Percentiles rank a stretch among this genome's conserved stretches.
These are phyloP conservation scores for Sugiyamaella neomexicana DNA, from an alignment of 1,139 yeast genomes.

Conservation along the genomic window DNA sequence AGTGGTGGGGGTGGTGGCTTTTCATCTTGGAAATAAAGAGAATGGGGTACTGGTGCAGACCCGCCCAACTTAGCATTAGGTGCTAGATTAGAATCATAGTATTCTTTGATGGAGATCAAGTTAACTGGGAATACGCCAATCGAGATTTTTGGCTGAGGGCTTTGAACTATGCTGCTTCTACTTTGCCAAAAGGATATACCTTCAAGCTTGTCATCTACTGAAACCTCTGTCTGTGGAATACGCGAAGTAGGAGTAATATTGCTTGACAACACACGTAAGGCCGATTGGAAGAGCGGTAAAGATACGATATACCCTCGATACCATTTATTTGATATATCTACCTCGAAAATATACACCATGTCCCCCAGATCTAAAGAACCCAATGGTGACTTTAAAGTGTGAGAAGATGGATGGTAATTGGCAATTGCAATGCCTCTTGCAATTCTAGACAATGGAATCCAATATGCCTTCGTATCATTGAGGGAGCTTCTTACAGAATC, in stretches of 20 bases:
- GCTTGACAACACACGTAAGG: constrained; percentile 26
- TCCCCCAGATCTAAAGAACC: constrained; percentile 68
- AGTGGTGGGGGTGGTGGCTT: constrained; percentile 32
- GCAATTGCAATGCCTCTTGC: constrained; percentile 36
- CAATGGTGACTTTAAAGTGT: constrained; percentile 20
- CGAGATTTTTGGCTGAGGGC: constrained; percentile 34
- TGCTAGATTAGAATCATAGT: constrained; percentile 28
- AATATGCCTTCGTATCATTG: constrained; percentile 26
- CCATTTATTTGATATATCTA: constrained; percentile 61
- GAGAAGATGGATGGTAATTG: constrained; percentile 26
- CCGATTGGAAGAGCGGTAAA: constrained; percentile 35
- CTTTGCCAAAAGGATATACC: neutral
- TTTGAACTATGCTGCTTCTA: constrained; percentile 26
- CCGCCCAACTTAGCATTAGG: neutral
- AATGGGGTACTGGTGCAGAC: neutral
- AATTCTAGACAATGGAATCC: constrained; percentile 46
- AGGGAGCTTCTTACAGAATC: neutral
- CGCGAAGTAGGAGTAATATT: neutral
- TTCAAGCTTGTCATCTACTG: neutral
- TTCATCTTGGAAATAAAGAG: neutral
- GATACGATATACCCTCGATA: constrained; percentile 68
- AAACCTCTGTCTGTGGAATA: neutral
- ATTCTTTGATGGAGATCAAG: constrained; percentile 34
- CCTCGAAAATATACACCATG: constrained; percentile 74
- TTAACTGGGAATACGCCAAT: constrained; percentile 38